Evolutionary conservation across 2,329 filamentous ascomycete genomes (phyloP).

Genomic region (Beauveria australis): DNA sequence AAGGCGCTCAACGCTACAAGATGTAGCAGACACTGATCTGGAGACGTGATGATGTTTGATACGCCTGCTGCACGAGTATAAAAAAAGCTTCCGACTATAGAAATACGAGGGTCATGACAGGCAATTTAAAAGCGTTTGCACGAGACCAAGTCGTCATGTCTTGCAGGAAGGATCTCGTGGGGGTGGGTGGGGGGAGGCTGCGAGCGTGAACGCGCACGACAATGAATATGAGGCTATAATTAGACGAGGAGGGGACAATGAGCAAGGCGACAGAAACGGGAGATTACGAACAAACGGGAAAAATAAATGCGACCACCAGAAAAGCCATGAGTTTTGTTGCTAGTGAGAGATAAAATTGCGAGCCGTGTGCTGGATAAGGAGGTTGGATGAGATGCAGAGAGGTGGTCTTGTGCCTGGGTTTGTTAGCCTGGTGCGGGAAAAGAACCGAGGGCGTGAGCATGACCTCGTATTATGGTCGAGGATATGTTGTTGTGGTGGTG

Average conservation of each 20-base stretch:
- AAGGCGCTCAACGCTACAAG: background rate
- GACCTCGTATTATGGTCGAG: slow-evolving; percentile 2
- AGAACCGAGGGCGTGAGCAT: background rate
- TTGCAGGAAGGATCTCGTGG: background rate
- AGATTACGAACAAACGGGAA: too few species aligned
- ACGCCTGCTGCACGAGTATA: background rate
- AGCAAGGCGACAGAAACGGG: background rate
- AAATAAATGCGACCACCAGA: background rate
- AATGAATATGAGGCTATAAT: background rate
- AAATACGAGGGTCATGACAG: background rate
- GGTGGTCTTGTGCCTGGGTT: background rate
- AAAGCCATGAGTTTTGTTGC: background rate
- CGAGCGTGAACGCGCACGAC: background rate
- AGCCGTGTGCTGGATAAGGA: background rate
- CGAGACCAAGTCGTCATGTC: background rate
- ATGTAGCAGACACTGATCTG: background rate
- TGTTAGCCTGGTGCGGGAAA: background rate
- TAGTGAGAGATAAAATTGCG: background rate
- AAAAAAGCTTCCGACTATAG: background rate
- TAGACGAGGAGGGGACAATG: background rate
- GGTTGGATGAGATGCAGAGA: background rate
- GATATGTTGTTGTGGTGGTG: background rate
- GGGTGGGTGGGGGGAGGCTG: background rate
- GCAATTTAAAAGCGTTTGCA: background rate
- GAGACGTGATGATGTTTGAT: background rate